A percentile compares a stretch with the other conserved stretches of the same genome.
These are phyloP conservation scores for Beverwykella pulmonaria DNA, from an alignment of 495 filamentous ascomycete species.

Conservation along the genomic window DNA sequence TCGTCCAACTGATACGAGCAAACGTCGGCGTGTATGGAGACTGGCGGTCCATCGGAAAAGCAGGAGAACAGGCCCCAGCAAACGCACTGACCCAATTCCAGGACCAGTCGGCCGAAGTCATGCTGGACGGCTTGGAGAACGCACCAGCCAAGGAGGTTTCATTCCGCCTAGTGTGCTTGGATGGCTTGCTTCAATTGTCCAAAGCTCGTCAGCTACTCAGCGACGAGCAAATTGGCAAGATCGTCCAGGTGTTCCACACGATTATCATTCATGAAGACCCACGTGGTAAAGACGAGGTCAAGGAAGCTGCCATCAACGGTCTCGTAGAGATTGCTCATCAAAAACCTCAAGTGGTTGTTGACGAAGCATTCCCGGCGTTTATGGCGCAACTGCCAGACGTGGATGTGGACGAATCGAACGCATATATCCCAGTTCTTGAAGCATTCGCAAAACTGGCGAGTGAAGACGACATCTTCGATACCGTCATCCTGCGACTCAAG, in stretches of 20 bases:
- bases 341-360: slow-evolving; percentile 67
- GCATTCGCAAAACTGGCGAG: slow-evolving; percentile 67
- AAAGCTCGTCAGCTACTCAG: slow-evolving; percentile 60
- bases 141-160: slow-evolving; percentile 66
- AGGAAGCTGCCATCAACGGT: slow-evolving; percentile 64
- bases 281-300: slow-evolving; percentile 59
- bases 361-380: slow-evolving; percentile 73
- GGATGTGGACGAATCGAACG: slow-evolving; percentile 45
- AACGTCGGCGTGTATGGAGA: slow-evolving; percentile 60
- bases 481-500: slow-evolving; percentile 66
- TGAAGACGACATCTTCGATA: slow-evolving; percentile 68
- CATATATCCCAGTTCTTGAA: slow-evolving; percentile 65
- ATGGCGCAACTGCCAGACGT: slow-evolving; percentile 69
- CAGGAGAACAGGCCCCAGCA: slow-evolving; percentile 29
- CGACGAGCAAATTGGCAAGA: slow-evolving; percentile 64
- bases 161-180: slow-evolving; percentile 63
- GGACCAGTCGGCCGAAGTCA: slow-evolving; percentile 63
- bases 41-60: slow-evolving; percentile 53
- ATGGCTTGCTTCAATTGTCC: slow-evolving; percentile 61
- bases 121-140: slow-evolving; percentile 62
- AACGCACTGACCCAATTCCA: slow-evolving; percentile 63
- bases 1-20: slow-evolving; percentile 61
- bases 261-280: slow-evolving; percentile 64
- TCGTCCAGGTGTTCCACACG: slow-evolving; percentile 67
- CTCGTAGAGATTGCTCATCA: slow-evolving; percentile 67